Base-by-base conservation (phyloP, 2,329 filamentous ascomycete genomes). In the Drechslerella dactyloides region DNA sequence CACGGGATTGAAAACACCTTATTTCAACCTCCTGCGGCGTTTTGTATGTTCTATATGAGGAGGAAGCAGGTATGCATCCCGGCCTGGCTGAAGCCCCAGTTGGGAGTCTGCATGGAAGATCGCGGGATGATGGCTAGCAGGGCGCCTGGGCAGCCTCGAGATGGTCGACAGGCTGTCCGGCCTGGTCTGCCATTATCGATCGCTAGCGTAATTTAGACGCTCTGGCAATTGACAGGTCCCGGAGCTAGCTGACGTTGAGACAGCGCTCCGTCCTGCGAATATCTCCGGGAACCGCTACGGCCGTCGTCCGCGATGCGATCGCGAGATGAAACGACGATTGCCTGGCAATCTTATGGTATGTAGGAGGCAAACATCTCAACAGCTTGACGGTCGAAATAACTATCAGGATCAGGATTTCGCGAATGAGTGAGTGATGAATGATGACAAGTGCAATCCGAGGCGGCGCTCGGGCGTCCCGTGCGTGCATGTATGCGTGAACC, bases 1-100 rank as follows among this genome's bases (percentile, higher is more conserved):
- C 57, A 61, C 61, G 64, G 57, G 54, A 54, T 56, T 65, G 46
- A 48, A 48, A 44, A 57, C 60, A 72, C 68, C 68, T 72, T 72
- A 72, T 72, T 72, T 72, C 68, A 72, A 72, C 68, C 68, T 72
- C 68, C 44, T 53, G 42, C 35, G 59, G 21, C 48, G 48, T 53
- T 60, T 55, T 33, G 15, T 5, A 48, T 23, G 19, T 10, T 19
- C 5, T 44, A n/a, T 4, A 10, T 10, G 40, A 4, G 40, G 17
- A 10, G 40, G 40, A 44, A n/a, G 40, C 33, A 15, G 7, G 15
- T 37, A 37, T 37, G 35, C 35, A 37, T 37, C 35, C 35, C 35
- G 35, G n/a, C n/a, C n/a, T n/a, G n/a, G n/a, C n/a, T n/a, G n/a
- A n/a, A n/a, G n/a, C n/a, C n/a, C n/a, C 35, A 7, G 35, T 7